A percentile compares a stretch with the other conserved stretches of the same genome.
phyloP scores from a whole-genome alignment of 768 basidiomycete species.

The Chalciporus sphaerocephalus region DNA sequence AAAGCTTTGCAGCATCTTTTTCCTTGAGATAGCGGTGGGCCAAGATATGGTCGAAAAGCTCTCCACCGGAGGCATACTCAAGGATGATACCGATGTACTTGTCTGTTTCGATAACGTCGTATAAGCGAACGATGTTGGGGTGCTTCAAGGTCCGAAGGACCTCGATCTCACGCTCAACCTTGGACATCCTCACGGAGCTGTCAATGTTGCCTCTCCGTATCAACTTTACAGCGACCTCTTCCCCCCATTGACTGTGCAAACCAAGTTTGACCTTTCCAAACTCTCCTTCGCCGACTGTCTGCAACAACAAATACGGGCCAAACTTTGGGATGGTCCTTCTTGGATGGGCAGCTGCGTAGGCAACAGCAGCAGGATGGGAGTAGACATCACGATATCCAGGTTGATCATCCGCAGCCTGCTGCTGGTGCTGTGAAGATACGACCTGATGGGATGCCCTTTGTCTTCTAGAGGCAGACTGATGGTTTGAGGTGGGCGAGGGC shows the following conservation, averaged over 20 bases:
- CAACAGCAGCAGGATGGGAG: slow-evolving; percentile 77
- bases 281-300: slow-evolving; percentile 97
- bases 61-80: slow-evolving; percentile 97
- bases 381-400: slow-evolving; percentile 68
- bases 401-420: slow-evolving; percentile 39
- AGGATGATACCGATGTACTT: slow-evolving; percentile 99
- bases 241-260: slow-evolving; percentile 86
- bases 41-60: slow-evolving; percentile 97
- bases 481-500: slow-evolving; percentile 41
- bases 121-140: slow-evolving; percentile 95
- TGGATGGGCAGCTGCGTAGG: slow-evolving; percentile 79
- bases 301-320: slow-evolving; percentile 90
- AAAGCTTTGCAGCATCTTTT: slow-evolving; percentile 89
- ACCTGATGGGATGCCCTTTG: slow-evolving; percentile 74
- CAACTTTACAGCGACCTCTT: slow-evolving; percentile 98
- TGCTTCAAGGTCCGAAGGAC: slow-evolving; percentile 91
- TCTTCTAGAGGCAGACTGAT: slow-evolving; percentile 44
- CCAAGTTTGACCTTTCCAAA: slow-evolving; percentile 99
- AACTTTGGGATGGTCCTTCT: slow-evolving; percentile 88
- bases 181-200: slow-evolving; percentile 78
- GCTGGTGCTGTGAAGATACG: slow-evolving; percentile 46
- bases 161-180: slow-evolving; percentile 97
- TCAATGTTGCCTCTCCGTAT: slow-evolving; percentile 93
- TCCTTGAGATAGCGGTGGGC: slow-evolving; percentile 96
- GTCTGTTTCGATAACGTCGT: slow-evolving; percentile 99